Evolutionary conservation across 768 basidiomycete species (phyloP), one percentile per base, ranked within the genome.

Genomic region (Rhizopogon rudus): DNA sequence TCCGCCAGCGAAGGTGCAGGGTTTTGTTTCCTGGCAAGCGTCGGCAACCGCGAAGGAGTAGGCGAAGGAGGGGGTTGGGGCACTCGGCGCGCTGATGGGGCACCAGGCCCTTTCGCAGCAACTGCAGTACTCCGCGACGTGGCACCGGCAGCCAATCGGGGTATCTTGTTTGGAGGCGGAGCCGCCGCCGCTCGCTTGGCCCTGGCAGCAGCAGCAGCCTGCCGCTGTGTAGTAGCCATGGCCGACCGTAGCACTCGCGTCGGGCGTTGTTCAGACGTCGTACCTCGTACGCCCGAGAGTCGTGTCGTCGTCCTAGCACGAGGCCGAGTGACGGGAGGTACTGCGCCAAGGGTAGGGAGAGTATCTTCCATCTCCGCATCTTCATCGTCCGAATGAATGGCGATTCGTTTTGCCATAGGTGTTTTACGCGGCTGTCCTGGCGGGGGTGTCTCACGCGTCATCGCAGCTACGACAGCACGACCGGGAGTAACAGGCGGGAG

Each of bases 341-440:
- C 80, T 20, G 75, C 67, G 35, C 77, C 80, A 16, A 91, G 73
- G 6, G 83, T 79, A 33, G 88, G 88, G 7, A 90, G 73, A 3
- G 81, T 76, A 61, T 89, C 86, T 41, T 80, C 78, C 22, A 73
- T 76, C 57, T 82, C 84, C 20, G 66, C 71, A 43, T 74, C 84
- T 42, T 89, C 87, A 49, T 84, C 82, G 45, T 86, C 87, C 3
- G 85, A 84, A 58, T 87, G 87, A 51, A 80, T 76, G 1, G 83
- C 83, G 9, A 77, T 58, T 40, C 88, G 83, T 71, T 93, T 92
- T 44, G 83, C 77, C 52, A 82, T 79, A 0, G 93, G 93, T 1
- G 93, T 93, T 75, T 96, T 97, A 61, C 86, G 84, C 31, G 88
- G 91, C 66, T 91, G 92, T 17, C 87, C 89, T 8, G 88, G 90